phyloP scores from a whole-genome alignment of 306 rosid species.

The Quercus alba region DNA sequence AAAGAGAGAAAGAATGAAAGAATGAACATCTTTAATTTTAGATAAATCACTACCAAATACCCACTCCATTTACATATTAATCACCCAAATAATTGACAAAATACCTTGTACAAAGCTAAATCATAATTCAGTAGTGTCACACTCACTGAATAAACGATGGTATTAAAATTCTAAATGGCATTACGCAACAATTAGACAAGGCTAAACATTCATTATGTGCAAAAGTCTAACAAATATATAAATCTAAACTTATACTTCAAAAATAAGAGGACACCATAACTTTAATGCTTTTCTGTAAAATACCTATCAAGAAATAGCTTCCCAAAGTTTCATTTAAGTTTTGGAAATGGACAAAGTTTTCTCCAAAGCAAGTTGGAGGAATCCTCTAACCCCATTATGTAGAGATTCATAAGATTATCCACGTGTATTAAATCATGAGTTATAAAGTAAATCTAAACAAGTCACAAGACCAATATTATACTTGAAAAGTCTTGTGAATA shows the following conservation, averaged over 20 bases:
- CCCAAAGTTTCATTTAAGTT: background rate
- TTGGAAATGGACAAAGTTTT: background rate
- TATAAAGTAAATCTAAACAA: too few relatives aligned
- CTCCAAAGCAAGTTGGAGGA: too few relatives aligned
- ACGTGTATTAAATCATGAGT: too few relatives aligned
- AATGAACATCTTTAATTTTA: too few relatives aligned
- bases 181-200: background rate
- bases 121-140: too few relatives aligned
- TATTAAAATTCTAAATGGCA: slow-evolving; percentile 16
- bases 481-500: too few relatives aligned
- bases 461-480: too few relatives aligned
- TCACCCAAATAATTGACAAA: background rate
- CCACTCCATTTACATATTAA: background rate
- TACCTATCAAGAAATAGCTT: background rate
- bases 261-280: background rate
- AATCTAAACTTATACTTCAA: background rate
- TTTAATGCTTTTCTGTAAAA: background rate
- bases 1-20: background rate
- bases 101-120: background rate
- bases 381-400: too few relatives aligned
- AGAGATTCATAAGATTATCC: too few relatives aligned
- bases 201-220: background rate
- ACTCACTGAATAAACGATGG: too few relatives aligned
- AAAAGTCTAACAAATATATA: background rate
- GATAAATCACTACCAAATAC: background rate